These are phyloP conservation scores for Lipomyces lipofer DNA, from an alignment of 805 yeast genomes.

Conservation along the genomic window DNA sequence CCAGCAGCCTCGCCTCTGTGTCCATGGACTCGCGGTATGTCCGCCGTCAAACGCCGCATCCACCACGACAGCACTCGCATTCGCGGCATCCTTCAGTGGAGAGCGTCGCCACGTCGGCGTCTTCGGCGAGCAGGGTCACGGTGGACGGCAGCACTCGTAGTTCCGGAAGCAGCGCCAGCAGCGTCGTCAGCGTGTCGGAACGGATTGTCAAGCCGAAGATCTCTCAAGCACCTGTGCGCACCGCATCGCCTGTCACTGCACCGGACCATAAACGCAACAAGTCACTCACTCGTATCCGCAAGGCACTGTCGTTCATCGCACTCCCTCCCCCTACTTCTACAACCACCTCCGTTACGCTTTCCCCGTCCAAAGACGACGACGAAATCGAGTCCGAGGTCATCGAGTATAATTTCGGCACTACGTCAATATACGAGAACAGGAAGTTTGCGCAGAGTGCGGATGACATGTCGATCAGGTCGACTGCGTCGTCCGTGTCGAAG, in stretches of 20 bases:
- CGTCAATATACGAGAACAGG: conserved; percentile 5
- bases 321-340: background rate
- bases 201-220: background rate
- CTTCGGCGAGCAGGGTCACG: too few species aligned
- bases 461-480: conserved; percentile 21
- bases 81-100: too few species aligned
- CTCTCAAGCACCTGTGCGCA: background rate
- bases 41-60: background rate
- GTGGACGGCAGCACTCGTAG: background rate
- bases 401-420: conserved; percentile 14
- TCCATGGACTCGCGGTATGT: background rate
- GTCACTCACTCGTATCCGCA: conserved; percentile 11
- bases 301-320: conserved; percentile 21
- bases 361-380: conserved; percentile 9
- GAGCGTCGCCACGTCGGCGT: too few species aligned
- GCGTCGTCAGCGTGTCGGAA: background rate
- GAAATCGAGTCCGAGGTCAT: conserved; percentile 3
- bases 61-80: background rate
- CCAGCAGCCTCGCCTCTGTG: background rate
- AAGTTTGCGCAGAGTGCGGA: conserved; percentile 9
- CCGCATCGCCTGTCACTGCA: background rate
- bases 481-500: conserved; percentile 23
- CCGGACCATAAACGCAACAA: background rate
- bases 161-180: background rate
- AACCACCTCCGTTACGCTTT: background rate